These are phyloP conservation scores for Haplosporangium sp. DNA, from an alignment of 371 early-diverging fungal species.

Conservation along the genomic window DNA sequence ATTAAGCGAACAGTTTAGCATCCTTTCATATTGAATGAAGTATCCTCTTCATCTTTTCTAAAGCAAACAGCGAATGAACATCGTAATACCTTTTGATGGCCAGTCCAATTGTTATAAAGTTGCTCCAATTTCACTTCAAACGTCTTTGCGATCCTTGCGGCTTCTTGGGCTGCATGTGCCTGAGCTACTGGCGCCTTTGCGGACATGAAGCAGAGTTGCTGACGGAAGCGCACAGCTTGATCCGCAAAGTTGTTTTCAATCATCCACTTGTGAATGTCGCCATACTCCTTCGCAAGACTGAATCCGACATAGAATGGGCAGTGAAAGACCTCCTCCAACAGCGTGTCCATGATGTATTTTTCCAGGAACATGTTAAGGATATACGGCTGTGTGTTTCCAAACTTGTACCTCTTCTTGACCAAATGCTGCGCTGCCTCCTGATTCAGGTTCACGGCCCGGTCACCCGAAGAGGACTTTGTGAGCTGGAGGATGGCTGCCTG, in stretches of 20 bases:
- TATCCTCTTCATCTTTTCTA: not conserved
- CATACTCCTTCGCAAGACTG: constrained; percentile 23
- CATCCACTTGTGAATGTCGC: constrained; percentile 40
- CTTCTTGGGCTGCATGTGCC: constrained; percentile 25
- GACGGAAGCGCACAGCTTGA: constrained; percentile 52
- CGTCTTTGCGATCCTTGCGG: constrained; percentile 27
- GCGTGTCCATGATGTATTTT: constrained; percentile 51
- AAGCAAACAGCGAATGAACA: too few relatives aligned
- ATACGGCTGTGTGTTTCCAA: constrained; percentile 49
- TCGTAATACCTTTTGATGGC: constrained; percentile 39
- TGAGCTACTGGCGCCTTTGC: constrained; percentile 41
- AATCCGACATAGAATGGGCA: constrained; percentile 47
- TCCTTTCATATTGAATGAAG: too few relatives aligned
- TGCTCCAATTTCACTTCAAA: constrained; percentile 38
- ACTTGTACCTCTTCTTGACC: constrained; percentile 50
- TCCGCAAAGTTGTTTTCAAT: constrained; percentile 38
- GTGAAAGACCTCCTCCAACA: constrained; percentile 46
- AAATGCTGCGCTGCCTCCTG: constrained; percentile 32
- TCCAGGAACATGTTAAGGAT: constrained; percentile 55
- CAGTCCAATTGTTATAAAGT: constrained; percentile 51
- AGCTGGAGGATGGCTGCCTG: constrained; percentile 52
- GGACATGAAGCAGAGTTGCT: constrained; percentile 50
- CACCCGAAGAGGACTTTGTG: constrained; percentile 50
- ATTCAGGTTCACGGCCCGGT: constrained; percentile 44
- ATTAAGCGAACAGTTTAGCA: not conserved